These are phyloP conservation scores for Fusarium verrucosum DNA, from an alignment of 2,329 filamentous ascomycete genomes.

Conservation along the genomic window DNA sequence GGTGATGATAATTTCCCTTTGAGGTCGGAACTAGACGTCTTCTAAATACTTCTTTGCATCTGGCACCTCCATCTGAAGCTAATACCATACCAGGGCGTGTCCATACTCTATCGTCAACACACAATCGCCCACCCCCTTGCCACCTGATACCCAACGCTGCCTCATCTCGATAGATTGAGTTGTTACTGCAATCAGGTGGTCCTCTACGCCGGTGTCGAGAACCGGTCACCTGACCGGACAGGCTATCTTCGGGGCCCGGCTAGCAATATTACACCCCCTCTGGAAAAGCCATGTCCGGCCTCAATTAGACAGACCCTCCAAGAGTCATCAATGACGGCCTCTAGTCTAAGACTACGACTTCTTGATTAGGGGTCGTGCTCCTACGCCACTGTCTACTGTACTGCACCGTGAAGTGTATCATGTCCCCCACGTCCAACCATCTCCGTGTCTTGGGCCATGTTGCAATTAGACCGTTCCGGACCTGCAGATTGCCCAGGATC, in stretches of 20 bases:
- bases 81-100: constrained; percentile 27
- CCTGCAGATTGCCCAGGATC: constrained; percentile 22
- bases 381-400: constrained; percentile 8
- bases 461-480: constrained; percentile 28
- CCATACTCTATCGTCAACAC: constrained; percentile 10
- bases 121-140: constrained; percentile 30
- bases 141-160: constrained; percentile 32
- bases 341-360: neutral
- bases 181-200: constrained; percentile 35
- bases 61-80: constrained; percentile 21
- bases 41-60: constrained; percentile 33
- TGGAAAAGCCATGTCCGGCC: constrained; percentile 31
- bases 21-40: constrained; percentile 32
- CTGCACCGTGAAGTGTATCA: neutral
- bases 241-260: constrained; percentile 30
- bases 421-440: constrained; percentile 24
- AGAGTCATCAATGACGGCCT: constrained; percentile 32
- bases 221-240: constrained; percentile 34
- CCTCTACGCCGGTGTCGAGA: constrained; percentile 12
- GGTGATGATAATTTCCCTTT: constrained; percentile 24
- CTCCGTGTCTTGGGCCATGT: constrained; percentile 11
- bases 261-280: constrained; percentile 29
- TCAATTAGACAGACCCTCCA: constrained; percentile 19
- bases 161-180: constrained; percentile 28
- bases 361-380: constrained; percentile 10